These are phyloP conservation scores for Afroboletus lepidellus DNA, from an alignment of 1,284 basidiomycete genomes.

Conservation along the genomic window DNA sequence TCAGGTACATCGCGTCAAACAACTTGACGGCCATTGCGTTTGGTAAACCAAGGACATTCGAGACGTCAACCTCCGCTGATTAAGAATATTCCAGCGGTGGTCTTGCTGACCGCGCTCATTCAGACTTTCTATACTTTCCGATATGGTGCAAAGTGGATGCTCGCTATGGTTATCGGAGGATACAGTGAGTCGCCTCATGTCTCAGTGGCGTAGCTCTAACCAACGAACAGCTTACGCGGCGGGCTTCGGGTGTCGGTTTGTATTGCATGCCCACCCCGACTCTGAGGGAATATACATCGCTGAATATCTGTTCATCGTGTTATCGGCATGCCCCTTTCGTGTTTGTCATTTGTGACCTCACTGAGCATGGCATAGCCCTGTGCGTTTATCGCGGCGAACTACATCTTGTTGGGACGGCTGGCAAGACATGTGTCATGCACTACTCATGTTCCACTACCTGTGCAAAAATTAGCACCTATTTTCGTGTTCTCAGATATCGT, in stretches of 20 bases:
- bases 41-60: conserved; percentile 33
- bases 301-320: conserved; percentile 61
- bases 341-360: not conserved
- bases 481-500: conserved; percentile 63
- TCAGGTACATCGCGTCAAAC: conserved; percentile 63
- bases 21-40: conserved; percentile 55
- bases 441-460: conserved; percentile 53
- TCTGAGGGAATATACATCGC: conserved; percentile 56
- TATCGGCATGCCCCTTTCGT: conserved; percentile 45
- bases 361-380: conserved; percentile 42
- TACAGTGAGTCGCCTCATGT: conserved; percentile 42
- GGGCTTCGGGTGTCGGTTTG: conserved; percentile 47
- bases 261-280: conserved; percentile 22
- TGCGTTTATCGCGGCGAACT: conserved; percentile 73
- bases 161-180: conserved; percentile 62
- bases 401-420: conserved; percentile 64
- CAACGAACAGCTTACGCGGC: conserved; percentile 47
- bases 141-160: conserved; percentile 61
- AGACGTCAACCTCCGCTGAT: not conserved
- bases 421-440: conserved; percentile 51
- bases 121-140: conserved; percentile 49
- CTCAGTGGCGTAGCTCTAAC: not conserved
- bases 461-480: conserved; percentile 49
- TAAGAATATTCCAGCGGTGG: conserved; percentile 18
- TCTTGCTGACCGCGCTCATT: conserved; percentile 49